Conservation (phyloP, 805 yeast genomes). For the Clavispora carvajalis region DNA sequence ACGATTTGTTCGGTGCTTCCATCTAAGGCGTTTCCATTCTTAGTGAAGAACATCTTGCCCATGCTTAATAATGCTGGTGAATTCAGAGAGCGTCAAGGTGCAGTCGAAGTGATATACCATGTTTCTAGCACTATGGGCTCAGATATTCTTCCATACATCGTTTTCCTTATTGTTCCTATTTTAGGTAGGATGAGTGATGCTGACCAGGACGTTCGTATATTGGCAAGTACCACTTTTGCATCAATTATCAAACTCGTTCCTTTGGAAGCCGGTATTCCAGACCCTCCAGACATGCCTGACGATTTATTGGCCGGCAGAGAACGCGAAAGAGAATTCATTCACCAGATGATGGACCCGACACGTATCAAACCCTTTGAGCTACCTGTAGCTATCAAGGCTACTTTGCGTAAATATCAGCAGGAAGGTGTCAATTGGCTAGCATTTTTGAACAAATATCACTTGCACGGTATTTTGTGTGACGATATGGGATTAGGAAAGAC, state of each 20-base stretch:
- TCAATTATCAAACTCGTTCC: conserved; percentile 93
- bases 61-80: conserved; percentile 72
- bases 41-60: conserved; percentile 77
- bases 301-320: conserved; percentile 85
- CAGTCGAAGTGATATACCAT: conserved; percentile 86
- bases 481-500: conserved; percentile 99
- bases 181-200: conserved; percentile 98
- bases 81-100: conserved; percentile 79
- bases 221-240: conserved; percentile 96
- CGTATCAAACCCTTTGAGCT: conserved; percentile 82
- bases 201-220: conserved; percentile 75
- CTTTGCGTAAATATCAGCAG: conserved; percentile 90
- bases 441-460: conserved; percentile 85
- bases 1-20: conserved; percentile 68
- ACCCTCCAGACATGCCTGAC: conserved; percentile 85
- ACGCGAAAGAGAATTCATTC: conserved; percentile 87
- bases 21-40: conserved; percentile 64
- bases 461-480: conserved; percentile 96
- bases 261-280: conserved; percentile 93
- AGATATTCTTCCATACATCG: conserved; percentile 87
- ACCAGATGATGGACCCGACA: conserved; percentile 96
- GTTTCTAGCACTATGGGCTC: conserved; percentile 81
- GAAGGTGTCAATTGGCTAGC: conserved; percentile 99
- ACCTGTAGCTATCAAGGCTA: conserved; percentile 90
- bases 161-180: conserved; percentile 92